These are phyloP conservation scores for Tolypocladium ovalisporum DNA, from an alignment of 2,329 filamentous ascomycete species.

Conservation along the genomic window DNA sequence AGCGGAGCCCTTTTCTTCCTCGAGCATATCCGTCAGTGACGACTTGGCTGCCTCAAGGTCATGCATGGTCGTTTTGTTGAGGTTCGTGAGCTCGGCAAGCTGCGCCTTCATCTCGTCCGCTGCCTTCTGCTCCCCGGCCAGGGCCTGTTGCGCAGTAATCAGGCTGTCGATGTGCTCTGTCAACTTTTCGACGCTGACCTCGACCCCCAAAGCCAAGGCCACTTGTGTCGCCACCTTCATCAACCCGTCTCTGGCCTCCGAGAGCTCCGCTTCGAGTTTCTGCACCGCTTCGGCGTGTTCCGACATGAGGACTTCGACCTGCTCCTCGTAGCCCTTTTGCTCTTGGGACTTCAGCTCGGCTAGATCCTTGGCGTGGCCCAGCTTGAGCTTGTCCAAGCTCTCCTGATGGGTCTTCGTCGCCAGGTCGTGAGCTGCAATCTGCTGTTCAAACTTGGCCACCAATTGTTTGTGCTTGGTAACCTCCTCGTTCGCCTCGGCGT, in stretches of 20 bases:
- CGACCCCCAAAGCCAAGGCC: conserved; percentile 45
- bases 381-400: conserved; percentile 35
- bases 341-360: conserved; percentile 35
- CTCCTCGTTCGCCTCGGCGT: conserved; percentile 38
- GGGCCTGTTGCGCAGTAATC: conserved; percentile 46
- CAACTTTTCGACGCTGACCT: conserved; percentile 58
- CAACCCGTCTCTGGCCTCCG: conserved; percentile 55
- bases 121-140: conserved; percentile 48
- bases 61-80: conserved; percentile 47
- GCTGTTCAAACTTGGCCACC: conserved; percentile 41
- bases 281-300: conserved; percentile 48
- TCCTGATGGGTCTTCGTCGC: conserved; percentile 44
- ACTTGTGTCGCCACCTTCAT: conserved; percentile 54
- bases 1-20: conserved; percentile 32
- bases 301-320: conserved; percentile 45
- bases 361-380: conserved; percentile 39
- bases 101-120: conserved; percentile 43
- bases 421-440: conserved; percentile 49
- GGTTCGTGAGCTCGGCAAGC: conserved; percentile 43
- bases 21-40: conserved; percentile 40
- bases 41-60: conserved; percentile 52
- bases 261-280: conserved; percentile 50
- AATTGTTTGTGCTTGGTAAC: conserved; percentile 34
- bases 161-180: conserved; percentile 49
- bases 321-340: conserved; percentile 44